phyloP scores from a whole-genome alignment of 2,329 filamentous ascomycete species.

The Plenodomus biglobosus region DNA sequence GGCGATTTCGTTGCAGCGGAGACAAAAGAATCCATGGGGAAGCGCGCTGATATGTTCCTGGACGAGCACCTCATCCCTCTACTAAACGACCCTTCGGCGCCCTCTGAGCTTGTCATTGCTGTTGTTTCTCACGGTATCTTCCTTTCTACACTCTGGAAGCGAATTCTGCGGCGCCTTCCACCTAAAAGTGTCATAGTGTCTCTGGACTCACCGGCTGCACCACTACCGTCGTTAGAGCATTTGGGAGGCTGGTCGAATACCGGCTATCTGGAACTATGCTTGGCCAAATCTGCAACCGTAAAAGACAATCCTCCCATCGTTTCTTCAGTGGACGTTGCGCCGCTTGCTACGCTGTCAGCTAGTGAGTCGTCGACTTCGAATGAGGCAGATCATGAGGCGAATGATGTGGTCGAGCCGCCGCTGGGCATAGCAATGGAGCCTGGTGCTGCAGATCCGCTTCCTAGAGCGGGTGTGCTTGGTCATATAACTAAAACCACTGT shows the following conservation, averaged over 20 bases:
- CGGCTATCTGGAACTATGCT: conserved; percentile 58
- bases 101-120: conserved; percentile 53
- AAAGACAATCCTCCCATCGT: background rate
- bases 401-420: background rate
- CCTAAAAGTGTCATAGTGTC: conserved; percentile 49
- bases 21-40: conserved; percentile 65
- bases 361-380: background rate
- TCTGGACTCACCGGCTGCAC: conserved; percentile 45
- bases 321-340: background rate
- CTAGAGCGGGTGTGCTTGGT: background rate
- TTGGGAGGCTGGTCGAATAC: conserved; percentile 67
- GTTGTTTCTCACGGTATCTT: conserved; percentile 85
- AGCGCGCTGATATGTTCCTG: conserved; percentile 67
- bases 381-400: background rate
- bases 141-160: conserved; percentile 67
- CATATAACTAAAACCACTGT: background rate
- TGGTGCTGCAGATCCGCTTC: background rate
- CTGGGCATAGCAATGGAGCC: background rate
- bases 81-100: conserved; percentile 40
- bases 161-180: conserved; percentile 60
- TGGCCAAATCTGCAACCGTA: conserved; percentile 19
- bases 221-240: conserved; percentile 52
- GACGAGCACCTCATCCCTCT: conserved; percentile 63
- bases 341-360: background rate
- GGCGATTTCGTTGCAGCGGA: conserved; percentile 62